A percentile compares a stretch with the other conserved stretches of the same genome.
Evolutionary conservation across 1,139 yeast species (phyloP).

Genomic region (Candida gigantensis): DNA sequence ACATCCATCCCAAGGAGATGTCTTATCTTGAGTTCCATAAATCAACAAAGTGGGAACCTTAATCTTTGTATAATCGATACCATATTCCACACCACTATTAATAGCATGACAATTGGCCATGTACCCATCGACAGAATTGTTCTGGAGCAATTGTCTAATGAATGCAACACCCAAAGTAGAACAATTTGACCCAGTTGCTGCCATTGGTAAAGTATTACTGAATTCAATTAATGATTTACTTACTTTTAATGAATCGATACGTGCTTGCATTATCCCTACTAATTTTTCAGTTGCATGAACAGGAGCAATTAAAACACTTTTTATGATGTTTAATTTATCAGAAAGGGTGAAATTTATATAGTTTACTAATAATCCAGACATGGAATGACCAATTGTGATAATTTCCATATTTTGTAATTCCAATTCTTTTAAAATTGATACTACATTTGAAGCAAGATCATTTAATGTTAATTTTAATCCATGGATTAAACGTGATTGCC

Average conservation of each 20-base stretch:
- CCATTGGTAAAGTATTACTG: constrained; percentile 21
- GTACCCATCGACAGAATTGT: constrained; percentile 23
- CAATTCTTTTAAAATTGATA: constrained; percentile 18
- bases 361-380: constrained; percentile 30
- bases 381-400: constrained; percentile 28
- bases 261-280: constrained; percentile 17
- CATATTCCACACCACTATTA: constrained; percentile 15
- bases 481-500: constrained; percentile 17
- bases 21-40: constrained; percentile 24
- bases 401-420: constrained; percentile 12
- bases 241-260: constrained; percentile 17
- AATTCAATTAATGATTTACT: constrained; percentile 15
- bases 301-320: constrained; percentile 23
- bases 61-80: constrained; percentile 17
- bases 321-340: constrained; percentile 13
- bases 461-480: constrained; percentile 15
- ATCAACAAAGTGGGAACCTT: constrained; percentile 20
- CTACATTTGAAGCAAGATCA: constrained; percentile 21
- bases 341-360: constrained; percentile 12
- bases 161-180: constrained; percentile 20
- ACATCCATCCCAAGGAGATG: constrained; percentile 25
- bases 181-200: constrained; percentile 23
- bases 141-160: constrained; percentile 22
- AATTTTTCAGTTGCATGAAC: constrained; percentile 23
- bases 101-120: constrained; percentile 27